Percentiles rank a stretch among this genome's conserved stretches.
Evolutionary conservation across 768 basidiomycete species (phyloP).

Genomic region (Scleroderma bovista): DNA sequence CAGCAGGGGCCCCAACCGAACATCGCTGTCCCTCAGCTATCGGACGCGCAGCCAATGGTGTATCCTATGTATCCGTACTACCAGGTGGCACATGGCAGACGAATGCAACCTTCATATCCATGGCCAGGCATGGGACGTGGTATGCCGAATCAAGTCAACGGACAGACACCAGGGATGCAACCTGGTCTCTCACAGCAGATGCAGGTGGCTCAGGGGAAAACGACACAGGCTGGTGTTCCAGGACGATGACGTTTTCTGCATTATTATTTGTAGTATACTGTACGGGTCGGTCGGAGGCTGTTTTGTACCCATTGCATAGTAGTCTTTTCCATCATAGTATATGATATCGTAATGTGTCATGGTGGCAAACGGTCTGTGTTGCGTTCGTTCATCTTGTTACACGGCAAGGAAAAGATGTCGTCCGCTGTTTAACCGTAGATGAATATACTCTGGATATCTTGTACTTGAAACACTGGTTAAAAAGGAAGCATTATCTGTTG

Average conservation of each 20-base stretch:
- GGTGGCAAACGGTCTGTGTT: no score
- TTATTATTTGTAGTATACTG: conserved; percentile 4
- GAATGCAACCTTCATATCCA: conserved; percentile 14
- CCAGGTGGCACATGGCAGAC: conserved; percentile 11
- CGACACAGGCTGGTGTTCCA: conserved; percentile 27
- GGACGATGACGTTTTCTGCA: conserved; percentile 24
- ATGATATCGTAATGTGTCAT: not conserved
- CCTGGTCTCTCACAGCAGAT: conserved; percentile 26
- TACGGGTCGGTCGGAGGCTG: not conserved
- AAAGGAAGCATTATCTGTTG: no score
- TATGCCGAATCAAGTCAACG: conserved; percentile 15
- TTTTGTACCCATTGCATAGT: conserved; percentile 1
- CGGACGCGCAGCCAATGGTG: conserved; percentile 26
- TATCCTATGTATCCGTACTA: conserved; percentile 26
- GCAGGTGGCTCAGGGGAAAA: conserved; percentile 27
- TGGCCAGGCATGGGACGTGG: conserved; percentile 21
- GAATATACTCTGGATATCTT: no score
- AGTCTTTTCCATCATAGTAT: not conserved
- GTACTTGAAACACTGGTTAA: no score
- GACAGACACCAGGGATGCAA: conserved; percentile 25
- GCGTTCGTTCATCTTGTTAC: no score
- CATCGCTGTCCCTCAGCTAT: conserved; percentile 19
- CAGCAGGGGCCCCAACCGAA: conserved; percentile 24
- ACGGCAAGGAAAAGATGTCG: no score
- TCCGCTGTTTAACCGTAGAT: no score